Conservation (phyloP, 2,329 filamentous ascomycete genomes). For the Exophiala mesophila region DNA sequence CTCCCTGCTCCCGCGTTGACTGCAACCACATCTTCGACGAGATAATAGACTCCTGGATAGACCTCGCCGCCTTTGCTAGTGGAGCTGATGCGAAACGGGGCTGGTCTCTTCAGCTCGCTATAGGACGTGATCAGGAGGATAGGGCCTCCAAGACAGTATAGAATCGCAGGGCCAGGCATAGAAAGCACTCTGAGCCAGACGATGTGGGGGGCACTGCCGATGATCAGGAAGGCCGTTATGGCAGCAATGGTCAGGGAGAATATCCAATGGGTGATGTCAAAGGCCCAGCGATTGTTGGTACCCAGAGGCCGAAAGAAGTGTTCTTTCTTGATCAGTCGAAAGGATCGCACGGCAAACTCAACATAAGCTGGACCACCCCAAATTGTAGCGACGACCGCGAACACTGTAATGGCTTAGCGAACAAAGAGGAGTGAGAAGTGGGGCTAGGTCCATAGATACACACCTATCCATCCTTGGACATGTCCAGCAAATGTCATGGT, state of each 20-base stretch:
- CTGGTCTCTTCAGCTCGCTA: slow-evolving; percentile 38
- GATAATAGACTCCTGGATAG: slow-evolving; percentile 57
- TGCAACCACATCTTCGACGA: slow-evolving; percentile 63
- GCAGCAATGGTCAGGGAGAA: slow-evolving; percentile 21
- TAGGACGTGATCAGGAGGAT: slow-evolving; percentile 22
- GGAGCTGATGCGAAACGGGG: slow-evolving; percentile 59
- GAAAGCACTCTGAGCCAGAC: slow-evolving; percentile 27
- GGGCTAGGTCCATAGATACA: too few species aligned
- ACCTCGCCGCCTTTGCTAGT: slow-evolving; percentile 55
- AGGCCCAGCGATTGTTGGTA: slow-evolving; percentile 25
- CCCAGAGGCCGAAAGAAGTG: slow-evolving; percentile 27
- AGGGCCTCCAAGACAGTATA: slow-evolving; percentile 18
- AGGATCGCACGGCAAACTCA: slow-evolving; percentile 26
- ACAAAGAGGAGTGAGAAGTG: background rate
- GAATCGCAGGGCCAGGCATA: slow-evolving; percentile 23
- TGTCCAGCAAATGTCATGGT: slow-evolving; percentile 24
- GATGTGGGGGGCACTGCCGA: slow-evolving; percentile 26
- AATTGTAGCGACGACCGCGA: slow-evolving; percentile 27
- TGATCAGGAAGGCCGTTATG: slow-evolving; percentile 24
- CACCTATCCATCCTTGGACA: slow-evolving; percentile 25
- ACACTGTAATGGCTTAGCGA: slow-evolving; percentile 17
- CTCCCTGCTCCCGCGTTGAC: slow-evolving; percentile 60
- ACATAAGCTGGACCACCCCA: slow-evolving; percentile 28
- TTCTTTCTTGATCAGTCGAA: slow-evolving; percentile 26
- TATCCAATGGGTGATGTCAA: slow-evolving; percentile 26